These are phyloP conservation scores for Ilex aquifolium DNA, from an alignment of 257 asterid genomes.

Conservation along the genomic window DNA sequence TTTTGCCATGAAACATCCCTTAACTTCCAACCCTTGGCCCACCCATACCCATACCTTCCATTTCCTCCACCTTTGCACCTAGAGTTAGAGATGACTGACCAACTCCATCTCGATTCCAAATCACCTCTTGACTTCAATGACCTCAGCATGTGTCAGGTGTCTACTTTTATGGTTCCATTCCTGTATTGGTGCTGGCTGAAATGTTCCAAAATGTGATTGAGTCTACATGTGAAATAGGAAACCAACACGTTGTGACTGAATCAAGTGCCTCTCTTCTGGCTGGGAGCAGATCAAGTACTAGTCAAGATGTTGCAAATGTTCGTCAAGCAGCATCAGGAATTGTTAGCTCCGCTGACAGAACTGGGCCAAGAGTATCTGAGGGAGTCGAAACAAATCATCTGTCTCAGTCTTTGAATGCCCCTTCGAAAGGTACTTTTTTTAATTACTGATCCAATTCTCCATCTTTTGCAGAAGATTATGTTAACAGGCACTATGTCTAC, in stretches of 20 bases:
- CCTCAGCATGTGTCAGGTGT: conserved; percentile 32
- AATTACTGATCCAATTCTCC: not conserved
- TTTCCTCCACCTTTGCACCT: conserved; percentile 13
- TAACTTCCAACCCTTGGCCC: conserved; percentile 30
- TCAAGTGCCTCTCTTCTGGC: conserved; percentile 10
- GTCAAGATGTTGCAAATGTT: conserved; percentile 17
- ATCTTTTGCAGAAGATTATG: too few species aligned
- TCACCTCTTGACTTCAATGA: conserved; percentile 21
- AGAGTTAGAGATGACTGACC: conserved; percentile 22
- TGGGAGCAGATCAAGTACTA: conserved; percentile 18
- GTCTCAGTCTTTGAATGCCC: conserved; percentile 16
- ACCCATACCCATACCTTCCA: conserved; percentile 39
- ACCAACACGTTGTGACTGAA: conserved; percentile 25
- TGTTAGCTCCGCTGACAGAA: conserved; percentile 15
- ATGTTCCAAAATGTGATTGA: conserved; percentile 26
- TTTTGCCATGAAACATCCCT: conserved; percentile 17
- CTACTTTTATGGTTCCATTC: conserved; percentile 47
- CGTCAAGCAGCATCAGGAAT: conserved; percentile 20
- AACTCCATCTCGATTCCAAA: conserved; percentile 22
- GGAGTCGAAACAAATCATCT: conserved; percentile 22
- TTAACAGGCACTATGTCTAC: too few species aligned
- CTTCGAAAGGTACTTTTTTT: conserved; percentile 31
- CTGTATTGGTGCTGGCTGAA: conserved; percentile 41
- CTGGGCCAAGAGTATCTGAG: conserved; percentile 15
- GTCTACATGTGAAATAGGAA: conserved; percentile 42